A percentile compares a stretch with the other conserved stretches of the same genome.
Evolutionary conservation across 225 moss, liverwort and hornwort genomes (phyloP).

Genomic region (Asterella californica): DNA sequence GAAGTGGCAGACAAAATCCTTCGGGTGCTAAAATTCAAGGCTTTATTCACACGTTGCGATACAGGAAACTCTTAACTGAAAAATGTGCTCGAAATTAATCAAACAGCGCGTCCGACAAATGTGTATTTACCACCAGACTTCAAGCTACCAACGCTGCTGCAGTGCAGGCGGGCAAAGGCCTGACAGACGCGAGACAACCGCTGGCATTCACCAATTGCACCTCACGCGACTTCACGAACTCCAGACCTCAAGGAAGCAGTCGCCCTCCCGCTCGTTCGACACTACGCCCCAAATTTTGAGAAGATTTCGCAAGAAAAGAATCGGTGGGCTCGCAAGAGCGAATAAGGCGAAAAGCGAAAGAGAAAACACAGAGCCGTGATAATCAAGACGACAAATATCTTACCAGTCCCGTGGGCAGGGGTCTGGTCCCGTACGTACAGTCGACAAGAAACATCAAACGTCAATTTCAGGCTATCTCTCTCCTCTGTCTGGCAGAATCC

Average conservation of each 20-base stretch:
- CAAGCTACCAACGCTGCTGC: background rate
- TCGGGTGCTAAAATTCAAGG: background rate
- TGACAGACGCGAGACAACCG: background rate
- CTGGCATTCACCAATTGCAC: background rate
- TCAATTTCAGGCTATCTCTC: background rate
- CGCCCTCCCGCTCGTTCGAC: background rate
- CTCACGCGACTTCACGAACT: background rate
- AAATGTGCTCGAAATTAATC: background rate
- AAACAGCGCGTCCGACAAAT: background rate
- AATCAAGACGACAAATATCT: background rate
- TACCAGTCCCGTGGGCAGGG: background rate
- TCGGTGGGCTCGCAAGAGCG: background rate
- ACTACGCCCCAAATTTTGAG: background rate
- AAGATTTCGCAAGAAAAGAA: background rate
- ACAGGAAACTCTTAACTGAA: background rate
- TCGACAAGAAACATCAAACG: background rate
- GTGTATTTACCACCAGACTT: background rate
- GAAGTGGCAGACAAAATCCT: background rate
- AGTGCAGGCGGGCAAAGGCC: background rate
- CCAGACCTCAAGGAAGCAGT: background rate
- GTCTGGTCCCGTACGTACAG: background rate
- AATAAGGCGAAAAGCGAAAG: background rate
- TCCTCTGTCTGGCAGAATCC: background rate
- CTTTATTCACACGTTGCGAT: background rate
- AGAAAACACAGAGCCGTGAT: background rate